These are phyloP conservation scores for Inga leiocalycina DNA, from an alignment of 306 rosid genomes.

Conservation along the genomic window DNA sequence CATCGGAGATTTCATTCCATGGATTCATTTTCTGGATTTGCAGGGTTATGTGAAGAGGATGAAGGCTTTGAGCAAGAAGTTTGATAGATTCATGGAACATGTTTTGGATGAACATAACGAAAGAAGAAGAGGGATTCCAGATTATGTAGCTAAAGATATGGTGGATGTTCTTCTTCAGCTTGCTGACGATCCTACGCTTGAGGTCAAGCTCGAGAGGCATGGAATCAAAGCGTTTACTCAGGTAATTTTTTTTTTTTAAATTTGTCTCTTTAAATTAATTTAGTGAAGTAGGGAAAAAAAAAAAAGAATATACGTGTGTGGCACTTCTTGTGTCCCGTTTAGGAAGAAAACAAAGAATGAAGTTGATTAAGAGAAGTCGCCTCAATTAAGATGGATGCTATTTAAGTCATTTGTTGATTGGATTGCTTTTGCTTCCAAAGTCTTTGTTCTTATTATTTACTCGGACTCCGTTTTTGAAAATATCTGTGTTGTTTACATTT, in stretches of 20 bases:
- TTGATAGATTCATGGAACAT: conserved; percentile 78
- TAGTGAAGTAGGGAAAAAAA: too few relatives aligned
- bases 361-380: background rate
- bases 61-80: conserved; percentile 73
- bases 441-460: background rate
- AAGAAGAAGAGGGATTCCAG: conserved; percentile 43
- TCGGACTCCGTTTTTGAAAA: too few relatives aligned
- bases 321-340: background rate
- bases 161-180: conserved; percentile 77
- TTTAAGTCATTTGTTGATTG: background rate
- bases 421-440: background rate
- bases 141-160: conserved; percentile 68
- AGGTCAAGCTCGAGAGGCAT: conserved; percentile 70
- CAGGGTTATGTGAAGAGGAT: conserved; percentile 88
- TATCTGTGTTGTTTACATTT: too few relatives aligned
- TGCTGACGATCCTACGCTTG: conserved; percentile 66
- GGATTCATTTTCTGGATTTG: conserved; percentile 74
- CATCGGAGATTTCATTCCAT: conserved; percentile 83
- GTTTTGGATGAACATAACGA: conserved; percentile 80
- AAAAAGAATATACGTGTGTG: too few relatives aligned
- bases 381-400: background rate
- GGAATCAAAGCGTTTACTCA: conserved; percentile 80
- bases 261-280: too few relatives aligned
- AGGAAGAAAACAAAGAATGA: background rate
- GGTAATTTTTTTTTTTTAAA: conserved; percentile 36